Conservation (phyloP, 768 basidiomycete species). For the Austroboletus eburneus region DNA sequence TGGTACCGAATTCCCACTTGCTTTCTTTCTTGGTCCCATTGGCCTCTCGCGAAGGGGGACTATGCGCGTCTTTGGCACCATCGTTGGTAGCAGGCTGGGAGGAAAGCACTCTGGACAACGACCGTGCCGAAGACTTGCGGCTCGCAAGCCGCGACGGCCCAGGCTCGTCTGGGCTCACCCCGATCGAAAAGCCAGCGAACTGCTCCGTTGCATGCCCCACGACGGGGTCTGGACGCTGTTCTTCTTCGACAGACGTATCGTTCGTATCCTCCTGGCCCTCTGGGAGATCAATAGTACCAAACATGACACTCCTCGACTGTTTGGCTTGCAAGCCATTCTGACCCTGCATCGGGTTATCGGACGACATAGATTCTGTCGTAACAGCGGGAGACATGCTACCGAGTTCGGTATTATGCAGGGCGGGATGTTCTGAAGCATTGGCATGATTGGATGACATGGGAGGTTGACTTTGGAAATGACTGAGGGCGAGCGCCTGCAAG, state of each 20-base stretch:
- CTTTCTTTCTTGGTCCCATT: slow-evolving; percentile 15
- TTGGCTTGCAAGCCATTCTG: slow-evolving; percentile 8
- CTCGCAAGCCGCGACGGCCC: slow-evolving; percentile 23
- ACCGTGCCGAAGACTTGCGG: slow-evolving; percentile 24
- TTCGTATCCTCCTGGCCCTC: slow-evolving; percentile 15
- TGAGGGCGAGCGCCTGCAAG: slow-evolving; percentile 9
- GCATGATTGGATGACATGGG: slow-evolving; percentile 5
- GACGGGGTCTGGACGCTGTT: slow-evolving; percentile 6
- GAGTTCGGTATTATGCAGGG: slow-evolving; percentile 12
- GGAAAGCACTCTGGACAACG: slow-evolving; percentile 10
- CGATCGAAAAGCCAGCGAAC: slow-evolving; percentile 42
- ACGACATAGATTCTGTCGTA: slow-evolving; percentile 10
- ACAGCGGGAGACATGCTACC: slow-evolving; percentile 14
- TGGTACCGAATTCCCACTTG: slow-evolving; percentile 61
- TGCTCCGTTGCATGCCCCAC: slow-evolving; percentile 25
- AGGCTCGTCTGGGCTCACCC: slow-evolving; percentile 37
- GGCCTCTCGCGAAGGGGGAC: slow-evolving; percentile 1
- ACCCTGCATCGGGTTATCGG: slow-evolving; percentile 1
- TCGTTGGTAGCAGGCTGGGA: slow-evolving; percentile 1
- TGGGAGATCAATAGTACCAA: slow-evolving; percentile 45
- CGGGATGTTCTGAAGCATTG: slow-evolving; percentile 12
- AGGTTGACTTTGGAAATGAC: slow-evolving; percentile 18
- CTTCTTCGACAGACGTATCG: neutral
- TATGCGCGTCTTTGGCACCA: neutral
- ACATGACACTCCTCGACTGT: slow-evolving; percentile 37